Percentiles rank a stretch among this genome's conserved stretches.
Evolutionary conservation across 2,329 filamentous ascomycete genomes (phyloP).

Genomic region (Leptographium flavum): DNA sequence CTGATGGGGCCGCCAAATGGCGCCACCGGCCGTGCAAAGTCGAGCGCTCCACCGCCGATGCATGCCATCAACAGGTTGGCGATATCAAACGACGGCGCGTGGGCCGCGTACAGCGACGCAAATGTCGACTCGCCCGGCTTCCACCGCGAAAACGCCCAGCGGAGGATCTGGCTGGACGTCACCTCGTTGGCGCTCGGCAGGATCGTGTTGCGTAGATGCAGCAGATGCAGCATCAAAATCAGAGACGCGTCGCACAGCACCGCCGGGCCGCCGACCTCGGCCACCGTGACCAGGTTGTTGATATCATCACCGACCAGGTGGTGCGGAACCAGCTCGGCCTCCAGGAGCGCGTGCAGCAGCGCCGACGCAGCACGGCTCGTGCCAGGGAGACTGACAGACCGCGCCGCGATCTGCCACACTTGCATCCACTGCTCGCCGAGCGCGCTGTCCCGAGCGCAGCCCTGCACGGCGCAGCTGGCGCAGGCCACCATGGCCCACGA

Average conservation of each 20-base stretch:
- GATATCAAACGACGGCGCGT: conserved; percentile 51
- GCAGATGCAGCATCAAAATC: conserved; percentile 53
- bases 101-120: conserved; percentile 47
- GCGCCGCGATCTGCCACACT: conserved; percentile 59
- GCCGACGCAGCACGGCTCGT: conserved; percentile 68
- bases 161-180: conserved; percentile 57
- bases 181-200: conserved; percentile 54
- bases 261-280: conserved; percentile 71
- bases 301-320: conserved; percentile 53
- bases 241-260: conserved; percentile 68
- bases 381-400: conserved; percentile 53
- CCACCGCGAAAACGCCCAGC: conserved; percentile 77
- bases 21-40: conserved; percentile 17
- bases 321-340: conserved; percentile 50
- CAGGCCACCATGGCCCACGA: conserved; percentile 81
- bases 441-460: conserved; percentile 21
- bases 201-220: conserved; percentile 51
- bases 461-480: conserved; percentile 37
- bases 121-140: conserved; percentile 58
- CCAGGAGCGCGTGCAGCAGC: conserved; percentile 54
- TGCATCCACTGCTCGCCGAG: conserved; percentile 49
- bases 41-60: conserved; percentile 35
- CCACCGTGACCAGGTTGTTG: conserved; percentile 57
- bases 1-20: conserved; percentile 32
- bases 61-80: conserved; percentile 56